Evolutionary conservation across 495 filamentous ascomycete species (phyloP), one percentile per base, ranked within the genome.

Genomic region (Tuber aestivum): DNA sequence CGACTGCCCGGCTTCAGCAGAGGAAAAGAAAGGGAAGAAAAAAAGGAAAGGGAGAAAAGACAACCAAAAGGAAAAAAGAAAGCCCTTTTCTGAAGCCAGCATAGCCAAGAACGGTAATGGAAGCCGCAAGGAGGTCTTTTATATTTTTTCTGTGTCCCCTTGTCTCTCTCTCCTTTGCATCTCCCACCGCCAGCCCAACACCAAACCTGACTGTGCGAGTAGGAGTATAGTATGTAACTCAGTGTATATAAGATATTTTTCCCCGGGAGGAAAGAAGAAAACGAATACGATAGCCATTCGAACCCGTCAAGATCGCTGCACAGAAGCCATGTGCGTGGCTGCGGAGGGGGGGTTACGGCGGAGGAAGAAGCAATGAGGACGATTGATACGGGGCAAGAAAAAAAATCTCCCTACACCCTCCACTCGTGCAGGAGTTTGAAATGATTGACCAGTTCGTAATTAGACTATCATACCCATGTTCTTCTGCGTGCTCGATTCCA

Each of bases 61-160:
- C 41, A 73, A 70, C 41, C 69, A 40, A n/a, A 70, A 74, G 70
- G 42, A 41, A 41, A 70, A 69, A 78, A 79, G 74, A 79, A 75
- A 75, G 77, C 76, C 77, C 76, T 35, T 69, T 74, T 50, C 48
- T 76, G 56, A 41, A 79, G 45, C 78, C 72, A 71, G 78, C 61
- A 41, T 41, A 35, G 70, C 73, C 48, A 70, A 79, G 75, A 70
- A 32, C 38, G 77, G 78, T 45, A 79, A 37, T 74, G 45, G 72
- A 78, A 78, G 75, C 77, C 77, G 76, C 61, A 76, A 70, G 73
- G 78, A 35, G 56, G 56, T 35, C 56, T 35, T 65, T 65, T 27
- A 18, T 35, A 16, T 18, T 35, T 35, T 20, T 27, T 27, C 3
- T 35, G 18, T 16, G 16, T n/a, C 56, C 56, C 27, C 56, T 65